Evolutionary conservation across 1,284 basidiomycete genomes (phyloP), one percentile per base, ranked within the genome.

Genomic region (Ustilago sp.): DNA sequence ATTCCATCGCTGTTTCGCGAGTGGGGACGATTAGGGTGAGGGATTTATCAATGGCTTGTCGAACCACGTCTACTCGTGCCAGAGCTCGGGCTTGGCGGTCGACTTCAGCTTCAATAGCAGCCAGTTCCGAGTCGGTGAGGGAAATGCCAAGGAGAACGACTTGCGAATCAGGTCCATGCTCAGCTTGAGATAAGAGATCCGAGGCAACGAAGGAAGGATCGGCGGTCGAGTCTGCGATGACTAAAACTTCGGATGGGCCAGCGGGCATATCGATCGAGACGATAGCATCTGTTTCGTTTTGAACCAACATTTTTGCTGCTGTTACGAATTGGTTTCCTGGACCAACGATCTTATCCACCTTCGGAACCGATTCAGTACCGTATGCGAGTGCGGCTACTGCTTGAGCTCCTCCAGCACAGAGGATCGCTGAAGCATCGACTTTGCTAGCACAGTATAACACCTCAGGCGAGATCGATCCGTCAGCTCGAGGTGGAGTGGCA

Each of bases 281-380:
- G 69, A 95, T 88, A 6, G 97, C 96, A 83, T 95, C 93, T n/a
- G 95, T 95, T 86, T 99, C 97, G 86, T 98, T 98, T 87, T 98
- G 95, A 23, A 98, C 95, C 72, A 98, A 79, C 97, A 99, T 98
- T 89, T 99, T 99, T 65, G 96, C 96, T 1, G 97, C 97, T 0
- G 96, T 99, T 32, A 99, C 97, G 93, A 96, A 99, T 87, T 99
- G 97, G 86, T 99, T 99, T 31, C 97, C 97, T 3, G 97, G 97
- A 19, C 97, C 97, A 82, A 98, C 97, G 80, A 99, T 96, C 75
- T 87, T 99, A 89, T 99, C 97, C 17, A 99, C 97, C 88, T 99
- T 99, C n/a, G 95, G 94, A 8, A 96, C 94, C 3, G 92, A 92
- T 84, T 92, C 89, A 5, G 97, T 99, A 15, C 97, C 97, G 86